A percentile compares a stretch with the other conserved stretches of the same genome.
Evolutionary conservation across 768 basidiomycete species (phyloP).

Genomic region (Leccinum subgranulosum): DNA sequence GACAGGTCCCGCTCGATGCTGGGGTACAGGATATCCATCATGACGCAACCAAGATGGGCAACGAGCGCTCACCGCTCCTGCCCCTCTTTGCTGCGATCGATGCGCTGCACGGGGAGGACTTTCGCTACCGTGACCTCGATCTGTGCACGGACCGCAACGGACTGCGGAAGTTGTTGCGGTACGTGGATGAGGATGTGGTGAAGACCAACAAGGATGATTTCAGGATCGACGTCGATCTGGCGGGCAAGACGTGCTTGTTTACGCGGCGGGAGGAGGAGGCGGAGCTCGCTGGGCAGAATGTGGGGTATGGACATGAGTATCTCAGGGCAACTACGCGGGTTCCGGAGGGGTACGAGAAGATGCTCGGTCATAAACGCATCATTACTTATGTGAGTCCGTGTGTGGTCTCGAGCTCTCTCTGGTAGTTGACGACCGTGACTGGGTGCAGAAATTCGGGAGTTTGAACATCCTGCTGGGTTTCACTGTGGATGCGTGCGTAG

Average conservation of each 20-base stretch:
- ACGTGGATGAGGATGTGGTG: constrained; percentile 32
- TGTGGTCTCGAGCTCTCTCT: background rate
- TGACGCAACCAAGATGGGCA: constrained; percentile 45
- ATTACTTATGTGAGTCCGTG: constrained; percentile 52
- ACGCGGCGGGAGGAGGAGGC: constrained; percentile 51
- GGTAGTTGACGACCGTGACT: background rate
- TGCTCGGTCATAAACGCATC: constrained; percentile 60
- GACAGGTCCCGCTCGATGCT: constrained; percentile 50
- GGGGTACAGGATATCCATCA: constrained; percentile 54
- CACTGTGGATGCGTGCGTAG: constrained; percentile 47
- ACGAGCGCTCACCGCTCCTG: constrained; percentile 37
- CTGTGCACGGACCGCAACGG: constrained; percentile 63
- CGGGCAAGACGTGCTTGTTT: constrained; percentile 60
- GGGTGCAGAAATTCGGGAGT: constrained; percentile 50
- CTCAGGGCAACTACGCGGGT: constrained; percentile 52
- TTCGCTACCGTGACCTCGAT: constrained; percentile 36
- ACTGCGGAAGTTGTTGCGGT: constrained; percentile 60
- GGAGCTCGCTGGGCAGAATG: constrained; percentile 21
- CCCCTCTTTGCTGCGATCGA: constrained; percentile 64
- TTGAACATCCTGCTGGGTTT: constrained; percentile 58
- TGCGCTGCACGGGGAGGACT: constrained; percentile 25
- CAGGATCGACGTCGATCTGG: constrained; percentile 67
- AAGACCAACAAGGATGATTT: constrained; percentile 38
- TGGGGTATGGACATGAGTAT: constrained; percentile 58
- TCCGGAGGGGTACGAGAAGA: constrained; percentile 46